Evolutionary conservation across 2,329 filamentous ascomycete species (phyloP).

Genomic region (Epicoccum nigrum): DNA sequence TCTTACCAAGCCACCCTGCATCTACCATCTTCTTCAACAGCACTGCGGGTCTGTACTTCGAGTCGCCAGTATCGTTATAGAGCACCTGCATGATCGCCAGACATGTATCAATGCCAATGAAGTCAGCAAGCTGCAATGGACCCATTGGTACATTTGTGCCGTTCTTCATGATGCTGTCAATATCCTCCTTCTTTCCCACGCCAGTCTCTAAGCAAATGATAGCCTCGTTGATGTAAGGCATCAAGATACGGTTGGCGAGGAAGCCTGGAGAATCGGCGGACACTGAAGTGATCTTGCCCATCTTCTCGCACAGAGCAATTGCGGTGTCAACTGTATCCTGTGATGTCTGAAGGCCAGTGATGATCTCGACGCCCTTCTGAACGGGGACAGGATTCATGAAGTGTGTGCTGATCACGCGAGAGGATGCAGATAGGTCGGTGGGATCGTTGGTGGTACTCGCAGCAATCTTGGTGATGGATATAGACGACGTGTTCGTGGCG

Average conservation of each 20-base stretch:
- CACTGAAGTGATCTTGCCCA: slow-evolving; percentile 90
- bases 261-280: slow-evolving; percentile 93
- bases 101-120: slow-evolving; percentile 96
- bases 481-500: slow-evolving; percentile 98
- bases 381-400: slow-evolving; percentile 99
- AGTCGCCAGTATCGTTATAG: slow-evolving; percentile 89
- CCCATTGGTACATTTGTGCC: slow-evolving; percentile 99
- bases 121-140: slow-evolving; percentile 89
- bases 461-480: slow-evolving; percentile 95
- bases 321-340: slow-evolving; percentile 80
- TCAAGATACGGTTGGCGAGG: slow-evolving; percentile 93
- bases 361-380: slow-evolving; percentile 98
- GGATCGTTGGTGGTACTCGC: slow-evolving; percentile 81
- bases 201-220: slow-evolving; percentile 95
- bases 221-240: slow-evolving; percentile 99
- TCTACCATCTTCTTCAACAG: slow-evolving; percentile 94
- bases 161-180: slow-evolving; percentile 99
- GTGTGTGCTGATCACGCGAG: slow-evolving; percentile 91
- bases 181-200: slow-evolving; percentile 85
- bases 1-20: slow-evolving; percentile 97
- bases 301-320: slow-evolving; percentile 82
- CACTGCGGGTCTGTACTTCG: slow-evolving; percentile 91
- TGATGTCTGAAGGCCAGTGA: slow-evolving; percentile 90
- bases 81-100: slow-evolving; percentile 96
- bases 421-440: slow-evolving; percentile 78